A percentile compares a stretch with the other conserved stretches of the same genome.
phyloP scores from a whole-genome alignment of 257 asterid genomes.

The Echium plantagineum region DNA sequence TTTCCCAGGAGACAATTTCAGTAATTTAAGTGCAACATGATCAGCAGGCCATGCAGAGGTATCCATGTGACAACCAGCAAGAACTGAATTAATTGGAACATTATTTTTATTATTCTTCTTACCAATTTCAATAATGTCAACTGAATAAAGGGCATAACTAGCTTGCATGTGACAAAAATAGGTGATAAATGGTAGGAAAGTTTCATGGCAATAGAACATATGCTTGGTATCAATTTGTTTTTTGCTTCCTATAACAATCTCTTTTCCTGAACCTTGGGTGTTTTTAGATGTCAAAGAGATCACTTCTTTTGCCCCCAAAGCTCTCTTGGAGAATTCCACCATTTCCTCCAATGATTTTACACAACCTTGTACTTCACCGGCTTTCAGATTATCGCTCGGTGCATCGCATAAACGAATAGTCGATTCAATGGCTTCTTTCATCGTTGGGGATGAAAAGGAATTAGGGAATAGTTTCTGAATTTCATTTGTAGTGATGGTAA shows the following conservation, averaged over 20 bases:
- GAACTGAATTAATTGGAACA: too few species aligned
- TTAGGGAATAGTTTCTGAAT: conserved; percentile 17
- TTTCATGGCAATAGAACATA: conserved; percentile 27
- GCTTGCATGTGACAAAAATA: conserved; percentile 28
- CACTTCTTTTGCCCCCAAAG: conserved; percentile 10
- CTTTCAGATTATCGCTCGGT: conserved; percentile 4
- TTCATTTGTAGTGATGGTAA: conserved; percentile 8
- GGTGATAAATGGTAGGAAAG: conserved; percentile 22
- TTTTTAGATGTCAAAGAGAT: conserved; percentile 15
- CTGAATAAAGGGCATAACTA: conserved; percentile 7
- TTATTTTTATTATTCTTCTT: too few species aligned
- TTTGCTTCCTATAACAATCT: neutral
- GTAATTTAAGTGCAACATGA: conserved; percentile 20
- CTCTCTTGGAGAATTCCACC: conserved; percentile 16
- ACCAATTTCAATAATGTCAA: too few species aligned
- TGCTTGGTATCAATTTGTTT: conserved; percentile 8
- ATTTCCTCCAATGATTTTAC: conserved; percentile 27
- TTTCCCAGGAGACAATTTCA: conserved; percentile 20
- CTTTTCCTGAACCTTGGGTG: conserved; percentile 9
- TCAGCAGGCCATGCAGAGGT: too few species aligned
- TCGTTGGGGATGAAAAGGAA: neutral
- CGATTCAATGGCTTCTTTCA: conserved; percentile 9
- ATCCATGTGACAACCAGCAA: too few species aligned
- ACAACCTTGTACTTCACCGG: conserved; percentile 22
- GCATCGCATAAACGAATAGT: conserved; percentile 15